Evolutionary conservation across 805 yeast species (phyloP), one percentile per base, ranked within the genome.

Genomic region (Schwanniomyces polymorphus): DNA sequence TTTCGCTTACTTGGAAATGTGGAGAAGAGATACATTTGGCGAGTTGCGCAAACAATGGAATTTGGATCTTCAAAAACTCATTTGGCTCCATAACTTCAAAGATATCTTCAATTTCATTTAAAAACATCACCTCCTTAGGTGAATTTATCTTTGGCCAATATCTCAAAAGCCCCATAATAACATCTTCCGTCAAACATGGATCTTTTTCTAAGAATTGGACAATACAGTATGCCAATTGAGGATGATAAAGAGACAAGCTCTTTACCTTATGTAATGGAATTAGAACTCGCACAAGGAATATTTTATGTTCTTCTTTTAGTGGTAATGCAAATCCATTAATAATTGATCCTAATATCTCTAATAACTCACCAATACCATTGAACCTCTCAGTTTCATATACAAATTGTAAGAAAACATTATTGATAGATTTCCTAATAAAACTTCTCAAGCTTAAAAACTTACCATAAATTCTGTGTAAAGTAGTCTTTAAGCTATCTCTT

Each of bases 281-380:
- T 58, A 94, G 78, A 16, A 92, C 92, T 48, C 97, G 78, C 28
- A 88, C 83, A 52, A 94, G 70, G 58, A 94, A 94, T 11, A 88
- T 83, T 68, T 94, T 94, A 69, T 94, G 99, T 67, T 94, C 99
- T 59, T 94, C 98, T 64, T 94, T 94, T 58, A 94, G 79, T 5
- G 99, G 99, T 53, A 94, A 76, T 2, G 99, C 99, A 75, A 94
- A 94, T 11, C 99, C 99, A 68, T 94, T 94, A 62, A 94, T 94
- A 59, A 94, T 94, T 16, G 96, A 87, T 7, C 99, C 99, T 54
- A 94, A 78, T 48, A 94, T 94, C 69, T 94, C 99, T 55, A 94
- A 78, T 51, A 94, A 77, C 72, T 94, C 99, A 8, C 96, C 96
- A 48, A 94, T 84, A 54, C 99, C 99, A 64, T 94, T 92, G 67